Conservation (phyloP, 1,284 basidiomycete genomes). For the Gymnopus androsaceus region DNA sequence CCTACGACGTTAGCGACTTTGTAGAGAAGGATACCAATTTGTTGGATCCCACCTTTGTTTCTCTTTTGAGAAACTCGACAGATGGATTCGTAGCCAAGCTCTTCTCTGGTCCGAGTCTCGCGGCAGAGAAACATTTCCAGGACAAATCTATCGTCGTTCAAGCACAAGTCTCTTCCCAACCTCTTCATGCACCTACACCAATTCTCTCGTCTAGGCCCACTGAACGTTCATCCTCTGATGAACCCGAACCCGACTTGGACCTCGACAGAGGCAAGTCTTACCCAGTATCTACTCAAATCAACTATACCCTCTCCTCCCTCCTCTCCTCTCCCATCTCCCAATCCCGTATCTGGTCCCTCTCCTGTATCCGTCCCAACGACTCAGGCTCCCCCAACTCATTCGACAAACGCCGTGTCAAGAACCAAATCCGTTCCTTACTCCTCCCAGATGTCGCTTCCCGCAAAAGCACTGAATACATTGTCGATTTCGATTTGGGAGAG, state of each 20-base stretch:
- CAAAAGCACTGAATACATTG: conserved; percentile 67
- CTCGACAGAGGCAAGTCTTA: conserved; percentile 77
- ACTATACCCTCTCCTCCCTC: conserved; percentile 77
- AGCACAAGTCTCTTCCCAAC: conserved; percentile 81
- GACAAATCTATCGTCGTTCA: conserved; percentile 84
- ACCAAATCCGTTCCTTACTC: conserved; percentile 75
- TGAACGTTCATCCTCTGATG: conserved; percentile 24
- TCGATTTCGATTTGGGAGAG: conserved; percentile 59
- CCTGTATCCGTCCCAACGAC: conserved; percentile 89
- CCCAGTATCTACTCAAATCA: conserved; percentile 81
- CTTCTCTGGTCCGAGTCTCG: conserved; percentile 80
- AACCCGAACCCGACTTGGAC: conserved; percentile 45
- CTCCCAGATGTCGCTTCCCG: conserved; percentile 76
- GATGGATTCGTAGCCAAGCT: conserved; percentile 85
- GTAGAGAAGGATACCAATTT: conserved; percentile 84
- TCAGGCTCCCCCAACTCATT: conserved; percentile 85
- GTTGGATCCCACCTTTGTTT: conserved; percentile 86
- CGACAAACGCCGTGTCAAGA: conserved; percentile 82
- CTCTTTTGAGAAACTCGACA: conserved; percentile 70
- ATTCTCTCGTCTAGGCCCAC: conserved; percentile 31
- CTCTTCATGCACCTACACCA: conserved; percentile 59
- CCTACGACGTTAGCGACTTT: conserved; percentile 78
- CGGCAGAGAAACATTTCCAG: conserved; percentile 80
- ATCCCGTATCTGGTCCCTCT: conserved; percentile 75
- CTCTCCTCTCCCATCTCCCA: conserved; percentile 57